Evolutionary conservation across 1,284 basidiomycete genomes (phyloP), one percentile per base, ranked within the genome.

Genomic region (Xerocomus amazonicus): DNA sequence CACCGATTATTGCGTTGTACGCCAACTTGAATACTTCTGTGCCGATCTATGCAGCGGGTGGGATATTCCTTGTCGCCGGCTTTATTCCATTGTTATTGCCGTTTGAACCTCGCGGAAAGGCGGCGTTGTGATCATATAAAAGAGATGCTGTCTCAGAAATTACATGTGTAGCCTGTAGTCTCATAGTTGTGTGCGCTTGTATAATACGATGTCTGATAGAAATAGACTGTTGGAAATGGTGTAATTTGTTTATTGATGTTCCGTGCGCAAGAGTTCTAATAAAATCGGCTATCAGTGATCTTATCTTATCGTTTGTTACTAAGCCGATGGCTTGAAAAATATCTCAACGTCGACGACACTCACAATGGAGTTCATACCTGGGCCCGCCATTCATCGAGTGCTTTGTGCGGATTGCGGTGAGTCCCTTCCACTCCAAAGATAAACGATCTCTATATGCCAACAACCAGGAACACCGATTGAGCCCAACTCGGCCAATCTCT

Each of bases 401-500:
- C 78, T 91, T 9, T 91, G 88, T 56, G 89, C 89, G 6, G 88
- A 91, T 69, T 91, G 89, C 60, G 88, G 89, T 81, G 72, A 63
- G 75, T 62, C 6, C 41, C 14, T 42, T 43, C 16, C 46, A 36
- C 8, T n/a, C 29, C 27, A n/a, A 9, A 3, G n/a, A 26, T 48
- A 53, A 43, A 26, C 40, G n/a, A 39, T 47, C 33, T 26, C 4
- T 34, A 46, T 48, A 43, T 10, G 2, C 33, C 26, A 33, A 39
- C 32, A 27, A 60, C 52, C 54, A 87, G 93, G 93, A 53, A 90
- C 85, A n/a, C 91, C 91, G 47, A 99, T 98, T 65, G 84, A 90
- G 44, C 91, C 96, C 31, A 98, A 98, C 70, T 92, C 91, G 56
- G 94, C 96, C 46, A 97, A 97, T 74, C 78, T 97, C 38, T 98